A percentile compares a stretch with the other conserved stretches of the same genome.
phyloP scores from a whole-genome alignment of 2,329 filamentous ascomycete genomes.

The Parafenestella ontariensis region DNA sequence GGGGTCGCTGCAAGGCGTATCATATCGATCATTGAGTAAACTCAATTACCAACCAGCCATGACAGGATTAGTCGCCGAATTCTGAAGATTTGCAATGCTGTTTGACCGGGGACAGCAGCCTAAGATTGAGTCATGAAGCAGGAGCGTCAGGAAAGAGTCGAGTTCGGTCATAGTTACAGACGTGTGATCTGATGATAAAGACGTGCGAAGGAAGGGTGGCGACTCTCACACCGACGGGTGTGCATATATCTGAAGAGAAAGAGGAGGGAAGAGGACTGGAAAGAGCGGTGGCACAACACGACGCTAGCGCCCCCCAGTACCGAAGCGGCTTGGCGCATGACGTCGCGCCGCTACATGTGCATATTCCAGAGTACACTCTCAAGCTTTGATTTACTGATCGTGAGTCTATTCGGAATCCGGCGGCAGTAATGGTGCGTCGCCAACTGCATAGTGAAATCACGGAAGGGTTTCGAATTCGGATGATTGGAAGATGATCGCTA shows the following conservation, averaged over 20 bases:
- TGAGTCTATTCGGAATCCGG: slow-evolving; percentile 1
- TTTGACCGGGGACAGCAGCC: slow-evolving; percentile 17
- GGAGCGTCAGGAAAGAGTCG: slow-evolving; percentile 8
- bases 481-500: slow-evolving; percentile 3
- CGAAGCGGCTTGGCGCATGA: slow-evolving; percentile 24
- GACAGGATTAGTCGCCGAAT: slow-evolving; percentile 16
- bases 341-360: slow-evolving; percentile 15
- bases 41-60: background rate
- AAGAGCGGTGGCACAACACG: slow-evolving; percentile 35
- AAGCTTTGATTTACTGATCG: slow-evolving; percentile 6
- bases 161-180: slow-evolving; percentile 10
- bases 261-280: slow-evolving; percentile 14
- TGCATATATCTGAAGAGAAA: slow-evolving; percentile 5
- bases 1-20: slow-evolving; percentile 5
- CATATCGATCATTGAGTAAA: background rate
- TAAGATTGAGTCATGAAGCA: slow-evolving; percentile 11
- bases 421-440: slow-evolving; percentile 2
- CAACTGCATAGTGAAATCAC: background rate
- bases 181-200: slow-evolving; percentile 4
- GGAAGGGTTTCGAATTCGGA: background rate
- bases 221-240: slow-evolving; percentile 41
- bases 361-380: slow-evolving; percentile 10
- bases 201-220: slow-evolving; percentile 20
- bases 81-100: slow-evolving; percentile 11
- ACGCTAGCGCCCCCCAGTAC: slow-evolving; percentile 11